Conservation (phyloP, 306 rosid genomes). For the Trifolium fragiferum region DNA sequence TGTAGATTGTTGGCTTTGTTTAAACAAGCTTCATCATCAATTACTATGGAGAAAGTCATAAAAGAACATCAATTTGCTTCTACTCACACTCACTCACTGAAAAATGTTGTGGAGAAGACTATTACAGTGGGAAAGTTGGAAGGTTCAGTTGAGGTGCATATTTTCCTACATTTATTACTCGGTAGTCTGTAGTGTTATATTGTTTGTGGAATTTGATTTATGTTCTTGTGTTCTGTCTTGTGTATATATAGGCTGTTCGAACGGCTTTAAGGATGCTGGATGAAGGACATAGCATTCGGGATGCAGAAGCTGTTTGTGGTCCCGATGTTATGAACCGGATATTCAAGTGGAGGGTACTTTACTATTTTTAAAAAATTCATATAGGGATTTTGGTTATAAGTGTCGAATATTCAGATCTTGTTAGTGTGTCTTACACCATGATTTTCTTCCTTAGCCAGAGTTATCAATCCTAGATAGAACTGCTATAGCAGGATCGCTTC, state of each 20-base stretch:
- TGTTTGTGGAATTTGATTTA: not conserved
- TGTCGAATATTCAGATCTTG: conserved; percentile 31
- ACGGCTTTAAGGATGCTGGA: conserved; percentile 75
- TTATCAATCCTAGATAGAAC: not conserved
- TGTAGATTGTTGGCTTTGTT: conserved; percentile 69
- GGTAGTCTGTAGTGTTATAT: not conserved
- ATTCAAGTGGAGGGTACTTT: conserved; percentile 83
- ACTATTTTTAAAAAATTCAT: conserved; percentile 23
- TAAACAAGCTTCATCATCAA: conserved; percentile 63
- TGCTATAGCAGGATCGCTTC: not conserved
- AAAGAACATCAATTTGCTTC: conserved; percentile 61
- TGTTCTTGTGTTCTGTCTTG: conserved; percentile 14
- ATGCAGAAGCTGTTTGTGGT: conserved; percentile 80
- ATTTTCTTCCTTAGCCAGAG: not conserved
- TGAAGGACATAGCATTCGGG: conserved; percentile 63
- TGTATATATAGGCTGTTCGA: conserved; percentile 71
- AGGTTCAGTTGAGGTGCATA: conserved; percentile 72
- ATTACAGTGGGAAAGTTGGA: conserved; percentile 86
- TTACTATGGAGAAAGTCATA: conserved; percentile 63
- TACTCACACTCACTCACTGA: conserved; percentile 57
- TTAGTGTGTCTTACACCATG: not conserved
- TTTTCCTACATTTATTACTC: conserved; percentile 13
- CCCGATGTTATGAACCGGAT: conserved; percentile 69
- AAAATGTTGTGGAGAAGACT: conserved; percentile 64
- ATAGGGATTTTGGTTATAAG: conserved; percentile 1